Percentiles rank a stretch among this genome's conserved stretches.
Conservation (phyloP, 768 basidiomycete species). For the Suillus fuscotomentosus region DNA sequence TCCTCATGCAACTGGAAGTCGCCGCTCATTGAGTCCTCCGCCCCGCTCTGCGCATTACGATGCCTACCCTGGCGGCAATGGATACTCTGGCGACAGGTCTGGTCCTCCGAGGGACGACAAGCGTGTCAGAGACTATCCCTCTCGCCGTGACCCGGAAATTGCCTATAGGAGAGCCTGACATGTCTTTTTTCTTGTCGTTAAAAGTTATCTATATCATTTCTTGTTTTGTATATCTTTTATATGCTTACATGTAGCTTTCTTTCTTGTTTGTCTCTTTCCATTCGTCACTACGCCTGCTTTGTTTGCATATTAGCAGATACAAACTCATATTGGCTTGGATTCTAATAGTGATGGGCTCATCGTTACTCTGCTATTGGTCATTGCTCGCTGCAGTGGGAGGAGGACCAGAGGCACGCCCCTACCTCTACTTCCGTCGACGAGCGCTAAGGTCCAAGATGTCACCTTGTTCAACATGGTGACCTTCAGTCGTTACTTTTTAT, state of each 20-base stretch:
- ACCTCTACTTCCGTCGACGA: not conserved
- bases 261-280: not conserved
- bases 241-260: not conserved
- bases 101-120: slow-evolving; percentile 31
- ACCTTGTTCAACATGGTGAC: no score
- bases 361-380: not conserved
- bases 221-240: not conserved
- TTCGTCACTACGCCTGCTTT: not conserved
- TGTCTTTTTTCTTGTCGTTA: not conserved
- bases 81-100: slow-evolving; percentile 49
- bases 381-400: not conserved
- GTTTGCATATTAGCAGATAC: not conserved
- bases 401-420: not conserved
- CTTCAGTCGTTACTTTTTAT: no score
- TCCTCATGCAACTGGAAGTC: slow-evolving; percentile 35
- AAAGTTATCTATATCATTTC: not conserved
- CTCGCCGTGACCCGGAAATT: slow-evolving; percentile 34
- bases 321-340: not conserved
- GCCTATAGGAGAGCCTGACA: slow-evolving; percentile 29
- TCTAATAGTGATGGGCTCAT: not conserved
- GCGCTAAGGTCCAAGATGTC: not conserved
- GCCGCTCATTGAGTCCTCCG: slow-evolving; percentile 71
- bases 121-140: slow-evolving; percentile 39
- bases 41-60: slow-evolving; percentile 54
- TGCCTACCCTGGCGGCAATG: slow-evolving; percentile 40